phyloP scores from a whole-genome alignment of 169 alveolate genomes.

The Cryptosporidium sp. region DNA sequence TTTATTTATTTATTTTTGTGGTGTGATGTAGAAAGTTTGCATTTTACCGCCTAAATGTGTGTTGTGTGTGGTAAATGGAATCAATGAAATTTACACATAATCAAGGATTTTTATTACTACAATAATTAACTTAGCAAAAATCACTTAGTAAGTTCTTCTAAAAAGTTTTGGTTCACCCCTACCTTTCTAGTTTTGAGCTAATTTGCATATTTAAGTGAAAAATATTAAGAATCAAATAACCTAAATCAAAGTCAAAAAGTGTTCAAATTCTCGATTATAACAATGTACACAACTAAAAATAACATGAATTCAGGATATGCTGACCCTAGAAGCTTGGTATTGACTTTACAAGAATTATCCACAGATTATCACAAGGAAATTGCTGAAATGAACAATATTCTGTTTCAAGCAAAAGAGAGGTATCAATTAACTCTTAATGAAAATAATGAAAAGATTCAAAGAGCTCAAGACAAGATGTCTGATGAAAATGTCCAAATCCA shows the following conservation, averaged over 20 bases:
- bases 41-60: slow-evolving; percentile 46
- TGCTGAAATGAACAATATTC: slow-evolving; percentile 57
- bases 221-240: not conserved
- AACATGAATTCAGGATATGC: not conserved
- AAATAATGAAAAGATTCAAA: slow-evolving; percentile 53
- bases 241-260: not conserved
- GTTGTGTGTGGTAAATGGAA: slow-evolving; percentile 46
- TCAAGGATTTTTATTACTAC: not conserved
- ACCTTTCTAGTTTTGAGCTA: not conserved
- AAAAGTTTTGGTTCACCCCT: not conserved
- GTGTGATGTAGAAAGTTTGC: slow-evolving; percentile 12
- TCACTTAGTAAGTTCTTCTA: not conserved
- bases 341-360: slow-evolving; percentile 46
- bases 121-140: not conserved
- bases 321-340: slow-evolving; percentile 54
- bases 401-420: slow-evolving; percentile 51
- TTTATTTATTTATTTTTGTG: not conserved
- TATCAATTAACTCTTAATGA: slow-evolving; percentile 34
- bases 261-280: not conserved
- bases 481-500: slow-evolving; percentile 32
- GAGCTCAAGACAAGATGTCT: slow-evolving; percentile 69
- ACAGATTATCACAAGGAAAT: slow-evolving; percentile 56
- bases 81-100: not conserved
- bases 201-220: not conserved
- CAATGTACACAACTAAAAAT: not conserved